Conservation (phyloP, 306 rosid species). For the Begonia masoniana region DNA sequence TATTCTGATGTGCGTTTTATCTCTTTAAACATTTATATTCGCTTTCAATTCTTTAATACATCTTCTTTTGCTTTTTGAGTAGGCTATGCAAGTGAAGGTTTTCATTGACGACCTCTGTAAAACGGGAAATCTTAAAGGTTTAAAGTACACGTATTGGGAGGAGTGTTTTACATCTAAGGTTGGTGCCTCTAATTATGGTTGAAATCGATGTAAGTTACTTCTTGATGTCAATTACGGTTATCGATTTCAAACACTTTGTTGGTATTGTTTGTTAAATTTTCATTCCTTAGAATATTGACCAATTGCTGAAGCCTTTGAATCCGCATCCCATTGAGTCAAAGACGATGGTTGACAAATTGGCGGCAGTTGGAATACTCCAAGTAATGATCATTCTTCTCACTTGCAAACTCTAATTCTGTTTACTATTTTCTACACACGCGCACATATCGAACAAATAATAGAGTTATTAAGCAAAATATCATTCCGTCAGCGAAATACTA, state of each 20-base stretch:
- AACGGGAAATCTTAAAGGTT: slow-evolving; percentile 42
- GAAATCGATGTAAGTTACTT: neutral
- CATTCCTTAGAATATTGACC: slow-evolving; percentile 46
- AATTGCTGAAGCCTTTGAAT: slow-evolving; percentile 43
- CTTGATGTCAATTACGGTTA: no score
- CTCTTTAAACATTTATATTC: slow-evolving; percentile 8
- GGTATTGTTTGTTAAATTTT: neutral
- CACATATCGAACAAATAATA: neutral
- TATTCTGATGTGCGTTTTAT: slow-evolving; percentile 28
- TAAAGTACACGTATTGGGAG: slow-evolving; percentile 65
- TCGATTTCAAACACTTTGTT: no score
- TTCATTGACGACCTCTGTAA: slow-evolving; percentile 41
- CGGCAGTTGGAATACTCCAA: slow-evolving; percentile 94
- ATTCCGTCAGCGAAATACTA: no score
- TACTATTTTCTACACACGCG: no score
- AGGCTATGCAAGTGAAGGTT: slow-evolving; percentile 49
- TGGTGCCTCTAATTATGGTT: slow-evolving; percentile 1
- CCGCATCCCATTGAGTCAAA: slow-evolving; percentile 34
- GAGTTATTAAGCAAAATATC: neutral
- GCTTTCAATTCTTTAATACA: slow-evolving; percentile 1
- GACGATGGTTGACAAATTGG: slow-evolving; percentile 71
- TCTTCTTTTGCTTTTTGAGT: slow-evolving; percentile 6
- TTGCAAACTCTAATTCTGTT: neutral
- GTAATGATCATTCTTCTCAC: slow-evolving; percentile 17
- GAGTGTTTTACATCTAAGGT: slow-evolving; percentile 84